Base-by-base conservation (phyloP, 169 alveolate species). In the Cryptosporidium canis region DNA sequence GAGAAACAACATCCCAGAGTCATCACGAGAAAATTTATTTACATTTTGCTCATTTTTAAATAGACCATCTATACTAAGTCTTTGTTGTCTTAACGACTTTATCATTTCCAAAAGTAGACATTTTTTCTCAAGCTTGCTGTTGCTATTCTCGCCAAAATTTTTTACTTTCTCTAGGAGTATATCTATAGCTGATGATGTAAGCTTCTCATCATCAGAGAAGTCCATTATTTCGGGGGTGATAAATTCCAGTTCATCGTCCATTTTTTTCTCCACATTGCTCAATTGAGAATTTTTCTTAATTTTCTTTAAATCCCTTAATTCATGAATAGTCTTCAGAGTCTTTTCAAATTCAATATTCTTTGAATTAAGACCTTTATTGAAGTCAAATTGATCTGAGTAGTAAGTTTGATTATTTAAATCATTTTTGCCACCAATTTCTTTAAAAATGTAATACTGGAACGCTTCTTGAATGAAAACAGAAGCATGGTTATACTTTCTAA, bases 401-500 rank as follows among this genome's bases (percentile, higher is more conserved):
- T 70, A 70, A 27, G 84, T 48, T 27, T 70, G 67, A 41, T 70
- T 48, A 33, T 39, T 70, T 9, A 70, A 41, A 24, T 70, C 84
- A 51, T 51, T 70, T 47, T 70, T 55, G 5, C 64, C 64, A 31
- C 84, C 84, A 29, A 55, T 58, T 35, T 61, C 72, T 31, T 77
- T 55, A 58, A 77, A 77, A 16, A 77, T 48, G 29, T 58, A 63
- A 45, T 77, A 18, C 29, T 35, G 64, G 37, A 77, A 77, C 18
- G 72, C 87, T 47, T 77, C 87, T 77, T 77, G 87, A 8, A 77
- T 58, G 41, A 56, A 58, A 12, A 63, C 87, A 39, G 87, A 77
- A n/a, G 87, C 87, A 39, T 77, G 61, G 16, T 43, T 77, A 31
- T 61, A 77, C 29, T 39, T 77, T 68, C 92, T 92, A 82, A 91